Base-by-base conservation (phyloP, 2,329 filamentous ascomycete species). In the Fusarium liriodendri region DNA sequence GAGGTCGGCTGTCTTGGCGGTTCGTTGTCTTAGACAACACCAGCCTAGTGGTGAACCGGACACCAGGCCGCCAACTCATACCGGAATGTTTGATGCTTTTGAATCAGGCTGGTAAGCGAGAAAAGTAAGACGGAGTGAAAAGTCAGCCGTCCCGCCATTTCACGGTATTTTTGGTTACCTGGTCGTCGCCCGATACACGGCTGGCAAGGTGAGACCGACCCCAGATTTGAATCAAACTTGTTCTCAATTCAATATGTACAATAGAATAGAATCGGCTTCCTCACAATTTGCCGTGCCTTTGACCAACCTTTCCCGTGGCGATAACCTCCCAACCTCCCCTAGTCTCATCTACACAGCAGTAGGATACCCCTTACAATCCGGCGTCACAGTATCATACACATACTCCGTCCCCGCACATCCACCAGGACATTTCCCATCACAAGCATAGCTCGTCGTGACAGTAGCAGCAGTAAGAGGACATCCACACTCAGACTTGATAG, bases 381-480 rank as follows among this genome's bases (percentile, higher is more conserved):
- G 73, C 42, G 64, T 76, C 10, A 69, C 73, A 33, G 76, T 79
- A 58, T 73, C 75, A 40, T 67, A 69, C 3, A 76, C 71, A 67
- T 79, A 83, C 38, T 77, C 74, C 0, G 81, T 73, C n/a, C 79
- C 79, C 20, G 64, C 67, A 59, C 83, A 84, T 0, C 78, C 75
- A 2, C 69, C 69, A 0, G 72, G 75, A 55, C 79, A 79, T 6
- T 40, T 29, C 4, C 64, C 52, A 3, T 64, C 70, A 68, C 82
- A 84, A 0, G 77, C 74, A 42, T 77, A 81, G 20, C 73, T 73
- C 9, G 78, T 71, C 5, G 76, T 76, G 2, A 79, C 74, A 2
- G 82, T 84, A 11, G 79, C 71, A 37, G 80, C 72, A 1, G 66
- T 76, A 7, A 68, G 57, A 2, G 81, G 80, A 55, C 83, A 84